Evolutionary conservation across 192 early-diverging fungal species (phyloP).

Genomic region (Coemansia brasiliensis): DNA sequence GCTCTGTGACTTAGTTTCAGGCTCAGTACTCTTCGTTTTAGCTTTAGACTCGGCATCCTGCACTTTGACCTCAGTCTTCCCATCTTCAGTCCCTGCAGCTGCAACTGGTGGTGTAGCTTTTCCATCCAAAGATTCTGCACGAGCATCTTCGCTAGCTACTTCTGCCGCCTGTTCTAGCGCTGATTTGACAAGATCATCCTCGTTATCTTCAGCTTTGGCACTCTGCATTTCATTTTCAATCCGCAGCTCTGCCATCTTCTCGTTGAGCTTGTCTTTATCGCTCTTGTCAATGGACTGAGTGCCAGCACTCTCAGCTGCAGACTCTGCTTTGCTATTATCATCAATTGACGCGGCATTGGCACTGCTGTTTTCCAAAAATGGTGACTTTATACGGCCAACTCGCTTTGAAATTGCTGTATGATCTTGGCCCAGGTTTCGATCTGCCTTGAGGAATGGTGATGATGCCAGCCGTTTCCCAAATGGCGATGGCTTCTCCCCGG

Average conservation of each 20-base stretch:
- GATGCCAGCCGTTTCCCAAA: conserved; percentile 39
- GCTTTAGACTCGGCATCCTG: neutral
- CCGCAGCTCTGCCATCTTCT: conserved; percentile 19
- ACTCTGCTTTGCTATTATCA: conserved; percentile 1
- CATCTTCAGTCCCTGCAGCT: no score
- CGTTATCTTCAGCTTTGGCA: no score
- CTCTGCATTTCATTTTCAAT: conserved; percentile 1
- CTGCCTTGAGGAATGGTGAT: conserved; percentile 52
- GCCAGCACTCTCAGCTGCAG: neutral
- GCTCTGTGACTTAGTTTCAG: neutral
- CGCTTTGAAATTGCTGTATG: conserved; percentile 15
- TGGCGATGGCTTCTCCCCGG: conserved; percentile 25
- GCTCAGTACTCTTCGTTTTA: neutral
- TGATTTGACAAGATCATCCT: neutral
- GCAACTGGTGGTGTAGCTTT: no score
- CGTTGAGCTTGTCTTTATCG: conserved; percentile 1
- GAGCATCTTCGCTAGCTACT: neutral
- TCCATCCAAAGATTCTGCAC: neutral
- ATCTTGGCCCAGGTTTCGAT: conserved; percentile 28
- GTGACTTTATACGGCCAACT: conserved; percentile 45
- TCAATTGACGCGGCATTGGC: neutral
- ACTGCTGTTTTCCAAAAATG: conserved; percentile 29
- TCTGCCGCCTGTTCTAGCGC: neutral
- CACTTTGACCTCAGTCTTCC: no score
- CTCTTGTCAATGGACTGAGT: neutral